phyloP scores from a whole-genome alignment of 2,329 filamentous ascomycete genomes.

The Huntiella savannae region DNA sequence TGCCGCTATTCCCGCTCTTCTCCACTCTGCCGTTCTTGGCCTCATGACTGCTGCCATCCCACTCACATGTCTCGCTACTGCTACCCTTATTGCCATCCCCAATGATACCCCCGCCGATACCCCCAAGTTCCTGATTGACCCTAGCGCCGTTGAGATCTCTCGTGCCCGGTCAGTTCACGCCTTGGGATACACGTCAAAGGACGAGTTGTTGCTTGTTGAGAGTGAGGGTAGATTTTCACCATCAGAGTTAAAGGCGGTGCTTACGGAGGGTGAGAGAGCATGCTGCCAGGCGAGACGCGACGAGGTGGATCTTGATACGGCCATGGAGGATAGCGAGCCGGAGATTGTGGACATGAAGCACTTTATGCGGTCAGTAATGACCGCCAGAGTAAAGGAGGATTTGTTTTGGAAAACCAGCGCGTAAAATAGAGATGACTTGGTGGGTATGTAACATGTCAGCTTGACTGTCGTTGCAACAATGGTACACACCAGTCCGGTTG shows the following conservation, averaged over 20 bases:
- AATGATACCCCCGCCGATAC: slow-evolving; percentile 20
- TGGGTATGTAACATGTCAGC: no score
- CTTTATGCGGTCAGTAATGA: slow-evolving; percentile 43
- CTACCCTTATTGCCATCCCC: slow-evolving; percentile 43
- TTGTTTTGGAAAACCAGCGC: slow-evolving; percentile 32
- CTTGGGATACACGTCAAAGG: slow-evolving; percentile 59
- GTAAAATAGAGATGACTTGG: no score
- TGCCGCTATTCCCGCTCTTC: slow-evolving; percentile 57
- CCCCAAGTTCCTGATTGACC: slow-evolving; percentile 32
- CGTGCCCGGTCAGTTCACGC: slow-evolving; percentile 56
- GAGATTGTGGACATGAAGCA: slow-evolving; percentile 32
- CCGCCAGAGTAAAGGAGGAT: slow-evolving; percentile 32
- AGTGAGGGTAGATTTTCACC: slow-evolving; percentile 64
- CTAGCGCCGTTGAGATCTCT: slow-evolving; percentile 42
- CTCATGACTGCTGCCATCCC: slow-evolving; percentile 71
- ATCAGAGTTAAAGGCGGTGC: slow-evolving; percentile 55
- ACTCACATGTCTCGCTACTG: slow-evolving; percentile 51
- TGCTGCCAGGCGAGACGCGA: slow-evolving; percentile 33
- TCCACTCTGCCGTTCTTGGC: slow-evolving; percentile 62
- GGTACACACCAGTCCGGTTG: no score
- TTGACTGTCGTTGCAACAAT: no score
- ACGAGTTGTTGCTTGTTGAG: slow-evolving; percentile 57
- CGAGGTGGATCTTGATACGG: slow-evolving; percentile 22
- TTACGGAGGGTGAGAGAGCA: slow-evolving; percentile 41
- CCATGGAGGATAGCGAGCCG: slow-evolving; percentile 25